A percentile compares a stretch with the other conserved stretches of the same genome.
phyloP scores from a whole-genome alignment of 768 basidiomycete species.

The Auriculariales sp. region DNA sequence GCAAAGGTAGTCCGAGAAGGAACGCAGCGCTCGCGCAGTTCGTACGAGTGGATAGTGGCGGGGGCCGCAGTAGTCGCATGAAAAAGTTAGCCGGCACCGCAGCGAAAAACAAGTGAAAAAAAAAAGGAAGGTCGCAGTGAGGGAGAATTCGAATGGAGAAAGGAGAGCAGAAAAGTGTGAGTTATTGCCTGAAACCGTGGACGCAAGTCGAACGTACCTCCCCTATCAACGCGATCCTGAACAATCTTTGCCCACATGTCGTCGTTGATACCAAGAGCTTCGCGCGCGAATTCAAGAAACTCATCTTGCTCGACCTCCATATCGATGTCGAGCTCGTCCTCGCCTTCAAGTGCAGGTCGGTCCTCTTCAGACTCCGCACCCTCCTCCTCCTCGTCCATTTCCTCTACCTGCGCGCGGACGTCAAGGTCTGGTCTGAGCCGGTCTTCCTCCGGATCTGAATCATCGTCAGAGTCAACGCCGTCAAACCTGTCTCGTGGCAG shows the following conservation, averaged over 20 bases:
- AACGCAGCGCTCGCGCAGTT: no score
- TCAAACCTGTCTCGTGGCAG: slow-evolving; percentile 77
- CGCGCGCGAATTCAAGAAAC: slow-evolving; percentile 88
- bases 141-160: no score
- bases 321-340: slow-evolving; percentile 75
- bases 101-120: slow-evolving; percentile 3
- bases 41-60: no score
- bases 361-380: slow-evolving; percentile 65
- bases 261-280: slow-evolving; percentile 77
- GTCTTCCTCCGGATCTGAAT: slow-evolving; percentile 50
- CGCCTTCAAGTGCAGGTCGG: slow-evolving; percentile 66
- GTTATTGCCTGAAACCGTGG: no score
- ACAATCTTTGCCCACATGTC: slow-evolving; percentile 86
- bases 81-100: slow-evolving; percentile 4
- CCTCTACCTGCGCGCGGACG: slow-evolving; percentile 11
- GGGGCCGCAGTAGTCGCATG: no score
- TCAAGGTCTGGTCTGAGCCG: neutral
- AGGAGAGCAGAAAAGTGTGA: no score
- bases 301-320: slow-evolving; percentile 92
- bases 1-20: no score
- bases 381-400: slow-evolving; percentile 17
- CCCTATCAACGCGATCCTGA: slow-evolving; percentile 57
- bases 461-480: slow-evolving; percentile 85
- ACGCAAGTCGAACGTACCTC: no score
- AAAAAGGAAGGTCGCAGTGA: no score